Evolutionary conservation across 192 early-diverging fungal species (phyloP), one percentile per base, ranked within the genome.

Genomic region (Dispira simplex): DNA sequence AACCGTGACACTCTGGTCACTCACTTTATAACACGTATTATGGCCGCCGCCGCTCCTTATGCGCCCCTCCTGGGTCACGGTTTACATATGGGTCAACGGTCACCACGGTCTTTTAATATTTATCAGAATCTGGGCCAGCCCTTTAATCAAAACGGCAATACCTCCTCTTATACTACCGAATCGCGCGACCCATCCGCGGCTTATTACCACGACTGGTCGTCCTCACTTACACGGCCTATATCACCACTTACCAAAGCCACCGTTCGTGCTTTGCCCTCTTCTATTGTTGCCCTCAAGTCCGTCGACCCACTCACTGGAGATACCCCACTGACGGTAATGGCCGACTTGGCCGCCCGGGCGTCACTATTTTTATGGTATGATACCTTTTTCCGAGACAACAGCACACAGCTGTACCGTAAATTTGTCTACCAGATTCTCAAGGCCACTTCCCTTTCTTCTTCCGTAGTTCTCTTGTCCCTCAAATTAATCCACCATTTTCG

Each of bases 341-440:
- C 55, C 10, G 55, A 57, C 25, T 27, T 57, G 25, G 55, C 10
- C n/a, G 55, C 21, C 25, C 14, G 25, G 6, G 25, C 55, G 6
- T 14, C 55, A 6, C 55, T 57, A 26, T 57, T 26, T 27, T 26
- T 57, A 14, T 57, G 55, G 55, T 57, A 57, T 20, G 55, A 57
- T 10, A 16, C 14, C 14, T 57, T 57, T 27, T 16, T 26, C 25
- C 48, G 18, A 2, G 13, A 14, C 55, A 57, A 57, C 25, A 16
- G 14, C 55, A 20, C 14, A 3, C 55, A 14, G 21, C 13, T 20
- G 13, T 57, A 26, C 10, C 55, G 27, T 14, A 57, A 57, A 10
- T 57, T 57, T 27, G 55, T 57, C 55, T 27, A 57, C 55, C 55
- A 26, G 20, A 27, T 57, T 14, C 55, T 57, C 3, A 57, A 57